A percentile compares a stretch with the other conserved stretches of the same genome.
These are phyloP conservation scores for Annona squamosa DNA, from an alignment of 164 flowering plant genomes.

Conservation along the genomic window DNA sequence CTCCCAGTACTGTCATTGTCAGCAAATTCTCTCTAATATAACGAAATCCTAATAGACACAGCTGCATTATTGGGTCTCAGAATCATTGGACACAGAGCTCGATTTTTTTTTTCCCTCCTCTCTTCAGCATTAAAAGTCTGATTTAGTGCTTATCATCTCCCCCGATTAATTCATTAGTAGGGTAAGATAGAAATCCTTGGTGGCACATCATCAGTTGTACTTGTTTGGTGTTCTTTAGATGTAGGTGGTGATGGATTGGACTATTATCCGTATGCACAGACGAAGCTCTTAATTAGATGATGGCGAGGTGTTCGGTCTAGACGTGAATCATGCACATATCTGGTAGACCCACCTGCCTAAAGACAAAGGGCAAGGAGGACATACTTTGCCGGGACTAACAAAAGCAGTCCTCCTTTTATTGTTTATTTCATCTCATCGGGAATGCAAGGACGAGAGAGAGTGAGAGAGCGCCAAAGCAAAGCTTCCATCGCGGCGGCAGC, in stretches of 20 bases:
- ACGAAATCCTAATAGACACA: too few relatives aligned
- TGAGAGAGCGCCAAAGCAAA: slow-evolving; percentile 1
- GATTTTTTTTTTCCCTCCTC: too few relatives aligned
- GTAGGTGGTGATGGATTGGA: neutral
- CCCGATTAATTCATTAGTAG: too few relatives aligned
- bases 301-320: neutral
- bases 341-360: neutral
- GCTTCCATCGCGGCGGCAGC: neutral
- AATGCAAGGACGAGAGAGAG: slow-evolving; percentile 14
- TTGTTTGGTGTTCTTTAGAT: too few relatives aligned
- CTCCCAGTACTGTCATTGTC: too few relatives aligned
- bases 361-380: neutral
- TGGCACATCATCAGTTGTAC: too few relatives aligned
- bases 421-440: slow-evolving; percentile 2
- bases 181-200: too few relatives aligned
- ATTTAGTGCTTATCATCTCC: too few relatives aligned
- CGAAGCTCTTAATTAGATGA: neutral
- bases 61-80: too few relatives aligned
- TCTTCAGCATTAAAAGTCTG: too few relatives aligned
- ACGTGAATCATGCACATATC: neutral
- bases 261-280: neutral
- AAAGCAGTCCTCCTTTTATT: slow-evolving; percentile 1
- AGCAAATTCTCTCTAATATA: too few relatives aligned
- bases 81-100: too few relatives aligned
- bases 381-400: neutral